These are phyloP conservation scores for Trametes polyzona DNA, from an alignment of 1,284 basidiomycete species.

Conservation along the genomic window DNA sequence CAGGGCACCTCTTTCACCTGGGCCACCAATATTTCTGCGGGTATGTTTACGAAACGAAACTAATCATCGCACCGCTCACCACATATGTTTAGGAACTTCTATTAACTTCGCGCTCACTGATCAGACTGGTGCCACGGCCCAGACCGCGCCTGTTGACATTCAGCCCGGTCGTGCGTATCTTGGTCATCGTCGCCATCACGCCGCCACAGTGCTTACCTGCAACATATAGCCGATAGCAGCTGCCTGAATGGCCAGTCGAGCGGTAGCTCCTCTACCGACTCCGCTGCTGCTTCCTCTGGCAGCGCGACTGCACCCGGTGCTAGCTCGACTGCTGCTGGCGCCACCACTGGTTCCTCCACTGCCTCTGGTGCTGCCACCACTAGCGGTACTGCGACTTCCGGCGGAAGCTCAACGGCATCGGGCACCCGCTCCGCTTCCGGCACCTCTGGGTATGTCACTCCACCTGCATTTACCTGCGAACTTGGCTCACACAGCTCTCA, in stretches of 20 bases:
- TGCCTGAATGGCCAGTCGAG: constrained; percentile 43
- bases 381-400: not conserved
- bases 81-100: constrained; percentile 41
- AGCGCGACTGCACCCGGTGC: not conserved
- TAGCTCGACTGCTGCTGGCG: not conserved
- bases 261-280: constrained; percentile 20
- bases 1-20: constrained; percentile 33
- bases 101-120: constrained; percentile 61
- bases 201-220: not conserved
- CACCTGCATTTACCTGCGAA: too few species aligned
- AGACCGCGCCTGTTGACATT: constrained; percentile 56
- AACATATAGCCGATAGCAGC: constrained; percentile 35
- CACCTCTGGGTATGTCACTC: not conserved
- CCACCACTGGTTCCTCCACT: not conserved
- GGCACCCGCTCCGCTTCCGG: not conserved
- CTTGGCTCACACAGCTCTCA: not conserved
- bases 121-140: constrained; percentile 46
- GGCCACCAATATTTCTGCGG: constrained; percentile 31
- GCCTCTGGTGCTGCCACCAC: not conserved
- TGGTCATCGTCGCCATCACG: not conserved
- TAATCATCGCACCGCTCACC: too few species aligned
- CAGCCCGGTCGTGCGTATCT: constrained; percentile 44
- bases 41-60: too few species aligned
- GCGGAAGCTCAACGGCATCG: not conserved
- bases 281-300: constrained; percentile 37